Percentiles rank a stretch among this genome's conserved stretches.
These are phyloP conservation scores for Irpex rosettiformis DNA, from an alignment of 1,284 basidiomycete species.

Conservation along the genomic window DNA sequence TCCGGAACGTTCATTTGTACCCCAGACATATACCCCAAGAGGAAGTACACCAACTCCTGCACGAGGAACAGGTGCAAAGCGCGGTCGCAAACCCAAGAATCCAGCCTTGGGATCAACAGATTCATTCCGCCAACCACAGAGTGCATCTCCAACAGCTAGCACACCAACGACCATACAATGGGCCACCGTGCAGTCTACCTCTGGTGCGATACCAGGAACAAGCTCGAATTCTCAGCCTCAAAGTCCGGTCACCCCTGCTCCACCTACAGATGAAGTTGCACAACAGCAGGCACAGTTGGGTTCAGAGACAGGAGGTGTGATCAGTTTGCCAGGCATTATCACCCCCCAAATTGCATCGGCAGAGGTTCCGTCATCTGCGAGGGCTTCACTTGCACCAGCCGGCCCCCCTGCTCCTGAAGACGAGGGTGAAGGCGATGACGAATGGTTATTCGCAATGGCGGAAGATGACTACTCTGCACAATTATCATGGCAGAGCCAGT, in stretches of 20 bases:
- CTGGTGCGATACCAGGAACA: slow-evolving; percentile 10
- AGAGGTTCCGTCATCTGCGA: slow-evolving; percentile 19
- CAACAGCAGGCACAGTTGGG: slow-evolving; percentile 9
- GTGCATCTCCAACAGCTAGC: slow-evolving; percentile 17
- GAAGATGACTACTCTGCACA: slow-evolving; percentile 83
- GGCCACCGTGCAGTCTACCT: slow-evolving; percentile 18
- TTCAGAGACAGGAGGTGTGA: slow-evolving; percentile 16
- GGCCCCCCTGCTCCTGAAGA: slow-evolving; percentile 30
- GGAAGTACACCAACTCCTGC: slow-evolving; percentile 25
- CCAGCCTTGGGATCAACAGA: slow-evolving; percentile 25
- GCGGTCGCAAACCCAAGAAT: slow-evolving; percentile 56
- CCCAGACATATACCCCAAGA: slow-evolving; percentile 26
- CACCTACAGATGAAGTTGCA: slow-evolving; percentile 11
- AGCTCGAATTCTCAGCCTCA: slow-evolving; percentile 11
- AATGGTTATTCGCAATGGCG: slow-evolving; percentile 75
- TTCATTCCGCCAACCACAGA: slow-evolving; percentile 15
- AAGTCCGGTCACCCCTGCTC: slow-evolving; percentile 3
- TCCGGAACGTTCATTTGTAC: slow-evolving; percentile 32
- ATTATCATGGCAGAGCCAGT: slow-evolving; percentile 75
- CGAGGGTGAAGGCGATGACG: slow-evolving; percentile 68
- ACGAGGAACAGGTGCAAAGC: slow-evolving; percentile 49
- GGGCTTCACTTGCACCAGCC: slow-evolving; percentile 21
- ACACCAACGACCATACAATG: slow-evolving; percentile 19
- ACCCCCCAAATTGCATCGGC: background rate
- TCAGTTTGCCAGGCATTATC: slow-evolving; percentile 25